Evolutionary conservation across 1,139 yeast genomes (phyloP), one percentile per base, ranked within the genome.

Genomic region (Sugiyamaella castrensis): DNA sequence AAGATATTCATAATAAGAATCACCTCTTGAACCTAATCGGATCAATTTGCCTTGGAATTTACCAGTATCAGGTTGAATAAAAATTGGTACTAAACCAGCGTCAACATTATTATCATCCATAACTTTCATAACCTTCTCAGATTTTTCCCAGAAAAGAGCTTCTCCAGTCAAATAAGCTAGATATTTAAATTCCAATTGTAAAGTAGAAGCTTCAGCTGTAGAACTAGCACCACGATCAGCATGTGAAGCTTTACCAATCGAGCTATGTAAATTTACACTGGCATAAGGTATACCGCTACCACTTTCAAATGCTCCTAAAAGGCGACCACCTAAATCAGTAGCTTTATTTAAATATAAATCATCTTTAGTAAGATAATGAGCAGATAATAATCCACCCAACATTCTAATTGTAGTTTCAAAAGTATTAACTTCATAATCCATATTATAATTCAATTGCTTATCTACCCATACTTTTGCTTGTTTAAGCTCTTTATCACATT

Each of bases 401-500:
- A 89, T 88, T 61, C 97, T 76, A 57, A 88, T 91, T 4, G 98
- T 88, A 10, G 97, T 88, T 65, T 91, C 98, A 67, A 91, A 91
- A 3, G 88, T 84, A 64, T 84, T 88, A 42, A 89, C 95, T 34
- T 80, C 77, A 59, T 81, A 79, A 63, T 88, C 87, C 60, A 87
- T 80, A 58, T 81, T 79, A 57, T 80, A 83, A 35, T 67, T 64
- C 44, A 83, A 66, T 40, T 75, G 80, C 44, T 80, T 71, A 47
- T 76, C 74, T 47, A 91, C 84, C 96, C 97, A 92, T 2, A 77
- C 64, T 52, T 79, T 76, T 8, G 95, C 94, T 39, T 79, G 73
- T 29, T 67, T 69, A 37, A 87, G 73, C 59, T 87, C 88, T 16
- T 79, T 81, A 8, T 76, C 71, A 46, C 88, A 77, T 31, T 80